Base-by-base conservation (phyloP, 371 early-diverging fungal species). In the Capniomyces stellatus region DNA sequence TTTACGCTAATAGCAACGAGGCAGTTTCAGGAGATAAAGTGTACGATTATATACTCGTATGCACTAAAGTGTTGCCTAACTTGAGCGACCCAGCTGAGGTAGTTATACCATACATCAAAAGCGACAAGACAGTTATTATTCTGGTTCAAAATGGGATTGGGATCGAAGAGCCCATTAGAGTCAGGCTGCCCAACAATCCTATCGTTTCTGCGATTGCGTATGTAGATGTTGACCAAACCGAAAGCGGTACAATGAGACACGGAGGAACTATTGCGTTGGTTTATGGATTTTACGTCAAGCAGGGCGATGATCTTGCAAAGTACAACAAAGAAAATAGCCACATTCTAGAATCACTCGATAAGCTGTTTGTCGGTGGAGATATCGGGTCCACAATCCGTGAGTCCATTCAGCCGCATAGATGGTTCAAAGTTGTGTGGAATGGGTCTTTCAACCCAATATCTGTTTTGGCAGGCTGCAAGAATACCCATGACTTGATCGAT, bases 361-460 rank as follows among this genome's bases (percentile, higher is more conserved):
- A 29, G 2, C 65, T 79, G n/a, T 64, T 78, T 54, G 58, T 56
- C 13, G 62, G 63, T n/a, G 78, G 77, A 2, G 79, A 75, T 4
- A 71, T 79, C 0, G 71, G 3, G 12, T 53, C 57, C 46, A 39
- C 13, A 24, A 43, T 57, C n/a, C 50, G 74, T 0, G 72, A 75
- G 15, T 76, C 82, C 48, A 74, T 90, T 50, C 82, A 84, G 63
- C 60, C 60, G 8, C 67, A 73, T 22, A 78, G 89, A 6, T 89
- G 89, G 89, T 77, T 78, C 50, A 91, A 91, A 59, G 54, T 85
- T 3, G 77, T 83, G n/a, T 86, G 87, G 85, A 90, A 87, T 62
- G 83, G 81, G 3, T 58, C 82, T 1, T 85, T 87, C 64, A 84
- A 82, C 43, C 79, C 84, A 0, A 68, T 82, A 1, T 81, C 82